Evolutionary conservation across 1,284 basidiomycete species (phyloP).

Genomic region (Microbotryomycetes sp.): DNA sequence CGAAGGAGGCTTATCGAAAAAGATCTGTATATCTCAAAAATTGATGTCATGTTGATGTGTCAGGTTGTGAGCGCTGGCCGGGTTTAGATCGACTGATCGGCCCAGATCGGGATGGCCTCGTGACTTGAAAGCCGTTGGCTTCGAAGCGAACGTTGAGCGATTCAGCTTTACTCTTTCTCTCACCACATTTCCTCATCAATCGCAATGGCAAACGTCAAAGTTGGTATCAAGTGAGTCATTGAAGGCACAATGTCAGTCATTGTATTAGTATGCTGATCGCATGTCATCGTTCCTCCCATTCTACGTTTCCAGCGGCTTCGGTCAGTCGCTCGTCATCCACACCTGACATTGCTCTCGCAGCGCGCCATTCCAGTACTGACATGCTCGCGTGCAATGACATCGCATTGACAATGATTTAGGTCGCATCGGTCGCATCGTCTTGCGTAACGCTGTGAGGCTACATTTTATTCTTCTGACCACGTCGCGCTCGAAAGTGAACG

Average conservation of each 20-base stretch:
- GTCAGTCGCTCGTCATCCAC: slow-evolving; percentile 49
- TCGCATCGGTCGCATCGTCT: slow-evolving; percentile 96
- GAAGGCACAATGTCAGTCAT: too few species aligned
- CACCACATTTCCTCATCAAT: slow-evolving; percentile 7
- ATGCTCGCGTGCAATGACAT: not conserved
- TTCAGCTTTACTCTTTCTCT: not conserved
- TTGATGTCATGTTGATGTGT: too few species aligned
- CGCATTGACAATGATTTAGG: slow-evolving; percentile 49
- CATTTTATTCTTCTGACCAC: not conserved
- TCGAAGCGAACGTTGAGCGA: too few species aligned
- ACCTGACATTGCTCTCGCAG: not conserved
- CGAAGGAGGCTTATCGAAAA: too few species aligned
- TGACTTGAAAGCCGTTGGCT: not conserved
- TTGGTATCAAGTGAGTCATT: slow-evolving; percentile 88
- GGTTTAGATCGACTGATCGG: not conserved
- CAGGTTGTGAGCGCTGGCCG: too few species aligned
- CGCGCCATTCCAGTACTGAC: not conserved
- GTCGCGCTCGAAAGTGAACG: not conserved
- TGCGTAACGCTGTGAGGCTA: slow-evolving; percentile 68
- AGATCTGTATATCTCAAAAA: too few species aligned
- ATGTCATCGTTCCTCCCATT: not conserved
- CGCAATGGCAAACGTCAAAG: slow-evolving; percentile 54
- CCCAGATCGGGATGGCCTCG: not conserved
- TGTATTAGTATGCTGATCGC: slow-evolving; percentile 9
- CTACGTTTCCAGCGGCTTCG: slow-evolving; percentile 57